A percentile compares a stretch with the other conserved stretches of the same genome.
These are phyloP conservation scores for Alternaria triticimaculans DNA, from an alignment of 2,329 filamentous ascomycete species.

Conservation along the genomic window DNA sequence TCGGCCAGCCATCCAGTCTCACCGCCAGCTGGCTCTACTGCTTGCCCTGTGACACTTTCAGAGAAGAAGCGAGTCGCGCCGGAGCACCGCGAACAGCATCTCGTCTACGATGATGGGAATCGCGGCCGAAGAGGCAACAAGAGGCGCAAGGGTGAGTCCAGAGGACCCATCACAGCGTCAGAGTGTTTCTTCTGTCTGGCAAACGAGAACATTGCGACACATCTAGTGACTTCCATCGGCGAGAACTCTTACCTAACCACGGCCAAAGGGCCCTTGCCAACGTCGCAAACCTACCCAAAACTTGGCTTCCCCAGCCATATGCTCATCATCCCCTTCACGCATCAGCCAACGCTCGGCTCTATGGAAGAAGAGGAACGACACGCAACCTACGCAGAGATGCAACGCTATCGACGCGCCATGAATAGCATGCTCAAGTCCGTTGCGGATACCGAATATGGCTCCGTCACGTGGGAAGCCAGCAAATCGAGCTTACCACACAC, in stretches of 20 bases:
- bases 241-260: slow-evolving; percentile 88
- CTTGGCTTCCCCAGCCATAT: slow-evolving; percentile 83
- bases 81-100: slow-evolving; percentile 41
- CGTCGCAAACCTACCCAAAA: slow-evolving; percentile 71
- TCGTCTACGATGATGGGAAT: slow-evolving; percentile 46
- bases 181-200: slow-evolving; percentile 96
- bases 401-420: slow-evolving; percentile 75
- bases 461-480: slow-evolving; percentile 92
- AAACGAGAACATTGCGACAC: slow-evolving; percentile 80
- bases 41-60: slow-evolving; percentile 70
- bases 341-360: slow-evolving; percentile 74
- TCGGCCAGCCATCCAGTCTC: slow-evolving; percentile 65
- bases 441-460: slow-evolving; percentile 68
- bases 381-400: slow-evolving; percentile 80
- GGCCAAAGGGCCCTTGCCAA: slow-evolving; percentile 87
- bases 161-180: slow-evolving; percentile 61
- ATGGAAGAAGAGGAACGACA: slow-evolving; percentile 67
- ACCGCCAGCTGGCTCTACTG: slow-evolving; percentile 74
- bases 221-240: slow-evolving; percentile 90
- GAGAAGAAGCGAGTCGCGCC: slow-evolving; percentile 65
- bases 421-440: slow-evolving; percentile 74
- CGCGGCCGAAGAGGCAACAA: slow-evolving; percentile 50
- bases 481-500: slow-evolving; percentile 80
- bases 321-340: slow-evolving; percentile 87
- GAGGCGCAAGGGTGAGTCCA: slow-evolving; percentile 41